Base-by-base conservation (phyloP, 2,329 filamentous ascomycete genomes). In the Arthroderma sp. region DNA sequence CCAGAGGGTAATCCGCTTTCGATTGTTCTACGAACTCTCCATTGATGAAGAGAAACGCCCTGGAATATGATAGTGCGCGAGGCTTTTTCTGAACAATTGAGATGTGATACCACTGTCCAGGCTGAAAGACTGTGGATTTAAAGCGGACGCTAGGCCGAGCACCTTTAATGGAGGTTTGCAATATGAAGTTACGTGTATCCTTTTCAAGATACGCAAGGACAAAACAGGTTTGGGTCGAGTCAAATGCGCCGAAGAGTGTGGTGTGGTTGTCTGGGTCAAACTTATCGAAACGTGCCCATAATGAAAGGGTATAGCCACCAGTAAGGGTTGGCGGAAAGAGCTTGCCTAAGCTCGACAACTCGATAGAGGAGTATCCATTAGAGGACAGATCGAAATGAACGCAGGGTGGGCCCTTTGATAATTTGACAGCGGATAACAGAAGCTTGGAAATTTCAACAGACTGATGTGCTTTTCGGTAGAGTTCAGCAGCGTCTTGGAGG, bases 181-280 rank as follows among this genome's bases (percentile, higher is more conserved):
- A 70, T 53, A 98, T 98, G 53, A 98, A 83, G 63, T 94, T 91
- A 49, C 77, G 84, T 1, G 86, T 94, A 60, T 95, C 88, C 58
- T 83, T 87, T 61, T 98, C 93, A 34, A 98, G 72, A 58, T 98
- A 98, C 48, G 87, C 81, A 53, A 98, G 77, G 32, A 98, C 68
- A 57, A 98, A 98, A 62, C 91, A 98, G 4, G 85, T 86, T 61
- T 96, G 89, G 4, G 79, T 86, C 3, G 81, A 73, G 64, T 98
- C 91, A 62, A 93, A 96, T 6, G 91, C 85, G 28, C 91, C 91
- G 61, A 98, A 98, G 9, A 98, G 75, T 0, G 91, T 98, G 0
- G 91, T 98, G 61, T 98, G 91, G 10, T 83, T 80, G 38, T 77
- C 76, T 4, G 77, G 68, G 60, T 98, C 93, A 61, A 91, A 96